These are phyloP conservation scores for Pistacia atlantica DNA, from an alignment of 345 rosid genomes.

Conservation along the genomic window DNA sequence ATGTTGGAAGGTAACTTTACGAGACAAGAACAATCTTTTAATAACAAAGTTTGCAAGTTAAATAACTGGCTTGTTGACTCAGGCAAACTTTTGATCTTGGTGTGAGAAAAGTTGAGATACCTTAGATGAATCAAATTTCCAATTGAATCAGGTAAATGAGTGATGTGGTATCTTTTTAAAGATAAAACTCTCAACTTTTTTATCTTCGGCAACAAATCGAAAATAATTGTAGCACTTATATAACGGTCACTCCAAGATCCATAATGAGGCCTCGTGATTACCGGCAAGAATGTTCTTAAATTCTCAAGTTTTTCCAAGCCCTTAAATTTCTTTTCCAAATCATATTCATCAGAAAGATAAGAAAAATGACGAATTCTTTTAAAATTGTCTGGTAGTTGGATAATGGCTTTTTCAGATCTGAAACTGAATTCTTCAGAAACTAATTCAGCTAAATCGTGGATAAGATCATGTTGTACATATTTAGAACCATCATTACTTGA, in stretches of 20 bases:
- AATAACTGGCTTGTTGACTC: background rate
- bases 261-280: background rate
- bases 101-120: background rate
- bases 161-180: conserved; percentile 11
- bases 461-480: background rate
- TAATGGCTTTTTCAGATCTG: conserved; percentile 8
- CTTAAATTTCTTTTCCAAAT: background rate
- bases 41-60: conserved; percentile 23
- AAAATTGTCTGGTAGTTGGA: background rate
- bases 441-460: conserved; percentile 27
- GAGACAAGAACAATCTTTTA: conserved; percentile 20
- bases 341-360: background rate
- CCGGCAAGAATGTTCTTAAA: conserved; percentile 26
- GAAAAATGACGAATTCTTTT: conserved; percentile 19
- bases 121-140: conserved; percentile 8
- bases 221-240: background rate
- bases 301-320: background rate
- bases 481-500: background rate
- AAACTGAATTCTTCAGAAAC: conserved; percentile 13
- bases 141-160: conserved; percentile 16
- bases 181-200: conserved; percentile 22
- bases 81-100: background rate
- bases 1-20: conserved; percentile 21
- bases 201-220: conserved; percentile 10
- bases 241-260: no score